phyloP scores from a whole-genome alignment of 352 stramenopile genomes.

The Pythium apleroticum region DNA sequence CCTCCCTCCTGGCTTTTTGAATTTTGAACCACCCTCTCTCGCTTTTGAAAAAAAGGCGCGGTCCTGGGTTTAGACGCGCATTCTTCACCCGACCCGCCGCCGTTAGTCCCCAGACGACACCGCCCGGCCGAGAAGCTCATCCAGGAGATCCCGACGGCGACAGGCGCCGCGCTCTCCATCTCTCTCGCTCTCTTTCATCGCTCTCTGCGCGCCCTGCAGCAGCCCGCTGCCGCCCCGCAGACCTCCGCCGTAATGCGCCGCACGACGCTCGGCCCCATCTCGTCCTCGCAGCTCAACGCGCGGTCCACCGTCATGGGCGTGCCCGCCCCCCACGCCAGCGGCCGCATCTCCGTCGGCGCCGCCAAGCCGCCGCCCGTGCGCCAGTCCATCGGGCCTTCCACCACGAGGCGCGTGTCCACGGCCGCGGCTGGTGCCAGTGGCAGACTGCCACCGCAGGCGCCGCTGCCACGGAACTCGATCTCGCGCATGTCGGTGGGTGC shows the following conservation, averaged over 20 bases:
- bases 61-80: conserved; percentile 5
- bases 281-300: conserved; percentile 82
- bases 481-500: conserved; percentile 50
- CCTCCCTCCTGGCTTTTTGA: conserved; percentile 7
- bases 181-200: too few species aligned
- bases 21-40: conserved; percentile 6
- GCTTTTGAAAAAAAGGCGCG: conserved; percentile 5
- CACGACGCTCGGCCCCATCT: conserved; percentile 83
- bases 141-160: not conserved
- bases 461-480: conserved; percentile 43
- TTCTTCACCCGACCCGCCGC: not conserved
- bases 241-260: conserved; percentile 56
- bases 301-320: conserved; percentile 37
- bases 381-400: conserved; percentile 55
- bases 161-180: not conserved
- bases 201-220: too few species aligned
- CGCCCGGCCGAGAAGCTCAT: not conserved
- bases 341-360: conserved; percentile 58
- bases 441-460: conserved; percentile 18
- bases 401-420: conserved; percentile 53
- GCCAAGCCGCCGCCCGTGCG: conserved; percentile 44
- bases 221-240: too few species aligned
- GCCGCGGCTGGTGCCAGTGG: conserved; percentile 21
- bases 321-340: conserved; percentile 18
- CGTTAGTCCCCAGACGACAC: not conserved